Evolutionary conservation across 495 filamentous ascomycete species (phyloP), one percentile per base, ranked within the genome.

Genomic region (Lasiosphaeria hispida): DNA sequence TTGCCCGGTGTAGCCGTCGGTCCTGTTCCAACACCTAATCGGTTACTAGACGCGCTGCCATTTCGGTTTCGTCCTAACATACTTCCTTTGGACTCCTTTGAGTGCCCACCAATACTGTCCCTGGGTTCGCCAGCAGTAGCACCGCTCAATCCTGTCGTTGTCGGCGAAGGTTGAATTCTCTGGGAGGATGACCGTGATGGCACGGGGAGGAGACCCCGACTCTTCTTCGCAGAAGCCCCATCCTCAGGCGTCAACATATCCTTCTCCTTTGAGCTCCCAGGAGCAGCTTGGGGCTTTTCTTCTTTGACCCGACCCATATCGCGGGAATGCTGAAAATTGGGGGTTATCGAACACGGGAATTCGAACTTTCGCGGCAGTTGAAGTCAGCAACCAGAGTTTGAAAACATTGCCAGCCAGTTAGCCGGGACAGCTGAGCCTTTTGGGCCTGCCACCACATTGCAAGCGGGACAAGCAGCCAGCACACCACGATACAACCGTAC

Each of bases 141-240:
- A 48, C 88, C 87, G 60, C 82, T 86, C 61, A 86, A 68, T n/a
- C 82, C 83, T 11, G 83, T 84, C 41, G 79, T 77, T 47, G 83
- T 85, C 39, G 81, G 72, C 1, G 81, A 84, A 37, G 82, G 75
- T 62, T 87, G 82, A 62, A 82, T 76, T 60, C 84, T 84, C 47
- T 86, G 86, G 38, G 87, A 86, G 4, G 88, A 88, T 14, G 85
- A 82, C 71, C 87, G 80, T 52, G 86, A 89, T 18, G 86, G 82
- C 56, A 87, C 80, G 63, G 80, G 79, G 14, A 83, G 66, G 17
- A 85, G 75, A 33, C 83, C 78, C 51, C 82, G 78, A 18, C 78
- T 76, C 68, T 84, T 87, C 72, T 83, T 85, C 7, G 80, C 61
- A 30, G 63, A 57, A 10, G 69, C 62, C 39, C 67, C 73, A 40